phyloP scores from a whole-genome alignment of 306 rosid genomes.

The Castanea mollissima region DNA sequence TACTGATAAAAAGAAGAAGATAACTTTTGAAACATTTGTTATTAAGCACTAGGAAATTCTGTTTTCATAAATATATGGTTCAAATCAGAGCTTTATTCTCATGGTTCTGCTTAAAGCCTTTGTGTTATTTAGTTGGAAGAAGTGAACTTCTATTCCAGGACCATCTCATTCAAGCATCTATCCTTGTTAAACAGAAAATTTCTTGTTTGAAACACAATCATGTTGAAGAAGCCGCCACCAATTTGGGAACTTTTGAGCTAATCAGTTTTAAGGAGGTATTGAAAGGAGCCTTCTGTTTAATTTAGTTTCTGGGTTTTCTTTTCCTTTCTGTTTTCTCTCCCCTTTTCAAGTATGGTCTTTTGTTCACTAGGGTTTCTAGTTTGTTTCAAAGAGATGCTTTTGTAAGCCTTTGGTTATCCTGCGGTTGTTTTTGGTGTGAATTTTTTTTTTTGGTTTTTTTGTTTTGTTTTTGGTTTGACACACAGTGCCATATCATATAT shows the following conservation, averaged over 20 bases:
- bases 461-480: too few species aligned
- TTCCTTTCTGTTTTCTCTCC: slow-evolving; percentile 3
- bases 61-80: slow-evolving; percentile 5
- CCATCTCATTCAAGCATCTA: slow-evolving; percentile 25
- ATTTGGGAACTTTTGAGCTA: slow-evolving; percentile 53
- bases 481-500: neutral
- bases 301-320: slow-evolving; percentile 24
- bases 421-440: neutral
- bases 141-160: slow-evolving; percentile 21
- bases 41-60: slow-evolving; percentile 4
- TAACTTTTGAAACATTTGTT: slow-evolving; percentile 2
- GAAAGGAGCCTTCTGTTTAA: slow-evolving; percentile 14
- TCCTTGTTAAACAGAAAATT: slow-evolving; percentile 40
- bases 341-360: slow-evolving; percentile 6
- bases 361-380: neutral
- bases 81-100: neutral
- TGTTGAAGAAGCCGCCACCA: slow-evolving; percentile 43
- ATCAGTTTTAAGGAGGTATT: slow-evolving; percentile 50
- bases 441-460: neutral
- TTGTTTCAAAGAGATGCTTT: neutral
- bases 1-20: neutral
- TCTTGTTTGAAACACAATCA: slow-evolving; percentile 35
- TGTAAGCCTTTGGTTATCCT: slow-evolving; percentile 4
- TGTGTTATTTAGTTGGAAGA: slow-evolving; percentile 20
- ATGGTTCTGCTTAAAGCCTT: neutral